Conservation (phyloP, 257 asterid genomes). For the Forsythia viridissima region DNA sequence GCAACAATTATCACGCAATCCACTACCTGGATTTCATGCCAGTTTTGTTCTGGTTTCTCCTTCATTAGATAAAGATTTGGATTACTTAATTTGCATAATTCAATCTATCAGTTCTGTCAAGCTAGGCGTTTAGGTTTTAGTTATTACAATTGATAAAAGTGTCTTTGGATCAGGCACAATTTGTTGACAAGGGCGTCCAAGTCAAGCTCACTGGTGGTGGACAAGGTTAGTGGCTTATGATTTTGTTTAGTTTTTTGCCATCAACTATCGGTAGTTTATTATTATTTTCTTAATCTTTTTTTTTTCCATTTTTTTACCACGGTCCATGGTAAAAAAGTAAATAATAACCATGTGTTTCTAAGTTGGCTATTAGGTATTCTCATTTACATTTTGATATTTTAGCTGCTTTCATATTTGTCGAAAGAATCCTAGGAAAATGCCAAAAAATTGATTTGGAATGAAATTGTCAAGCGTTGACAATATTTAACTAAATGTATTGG, state of each 20-base stretch:
- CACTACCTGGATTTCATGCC: not conserved
- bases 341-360: not conserved
- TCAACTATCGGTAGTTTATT: not conserved
- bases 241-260: not conserved
- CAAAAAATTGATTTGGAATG: too few species aligned
- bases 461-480: too few species aligned
- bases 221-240: conserved; percentile 53
- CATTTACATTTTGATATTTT: too few species aligned
- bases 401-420: too few species aligned
- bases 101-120: not conserved
- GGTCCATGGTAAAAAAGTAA: not conserved
- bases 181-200: conserved; percentile 96
- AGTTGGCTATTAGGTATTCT: too few species aligned
- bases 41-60: conserved; percentile 2
- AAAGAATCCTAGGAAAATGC: too few species aligned
- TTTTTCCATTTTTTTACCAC: not conserved
- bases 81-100: not conserved
- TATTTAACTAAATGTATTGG: too few species aligned
- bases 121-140: not conserved
- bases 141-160: too few species aligned
- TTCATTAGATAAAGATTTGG: not conserved
- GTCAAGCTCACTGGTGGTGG: conserved; percentile 96
- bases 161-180: too few species aligned
- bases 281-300: not conserved
- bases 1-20: not conserved